Evolutionary conservation across 2,329 filamentous ascomycete genomes (phyloP).

Genomic region (Sodiomyces alkalinus): DNA sequence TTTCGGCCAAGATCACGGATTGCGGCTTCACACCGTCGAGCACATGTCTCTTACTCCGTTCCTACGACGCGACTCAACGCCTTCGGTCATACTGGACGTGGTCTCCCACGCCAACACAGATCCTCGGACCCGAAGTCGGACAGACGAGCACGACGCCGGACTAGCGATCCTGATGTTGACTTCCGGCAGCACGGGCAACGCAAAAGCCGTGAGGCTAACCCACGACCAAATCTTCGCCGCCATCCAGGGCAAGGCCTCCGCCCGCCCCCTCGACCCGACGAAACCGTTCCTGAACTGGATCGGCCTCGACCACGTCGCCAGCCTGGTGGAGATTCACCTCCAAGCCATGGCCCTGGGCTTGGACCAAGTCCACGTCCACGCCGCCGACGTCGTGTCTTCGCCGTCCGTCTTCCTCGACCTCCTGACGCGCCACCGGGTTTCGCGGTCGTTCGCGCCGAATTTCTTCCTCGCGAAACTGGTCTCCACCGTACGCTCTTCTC

Average conservation of each 20-base stretch:
- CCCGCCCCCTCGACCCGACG: constrained; percentile 14
- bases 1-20: constrained; percentile 1
- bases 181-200: constrained; percentile 33
- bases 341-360: constrained; percentile 24
- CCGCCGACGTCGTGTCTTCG: constrained; percentile 22
- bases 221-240: constrained; percentile 27
- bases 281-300: constrained; percentile 36
- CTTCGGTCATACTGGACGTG: too few species aligned
- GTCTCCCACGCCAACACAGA: background rate
- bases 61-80: too few species aligned
- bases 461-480: constrained; percentile 19
- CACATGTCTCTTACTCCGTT: background rate
- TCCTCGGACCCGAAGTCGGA: too few species aligned
- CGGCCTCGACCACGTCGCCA: constrained; percentile 37
- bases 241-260: constrained; percentile 21
- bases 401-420: constrained; percentile 23
- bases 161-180: constrained; percentile 31
- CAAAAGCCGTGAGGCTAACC: constrained; percentile 31
- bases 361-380: constrained; percentile 31
- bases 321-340: constrained; percentile 34
- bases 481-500: too few species aligned
- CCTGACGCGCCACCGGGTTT: constrained; percentile 23
- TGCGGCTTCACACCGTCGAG: constrained; percentile 3
- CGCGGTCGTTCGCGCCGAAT: constrained; percentile 27
- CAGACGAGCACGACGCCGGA: too few species aligned